These are phyloP conservation scores for Exutisphaerella laricina DNA, from an alignment of 2,329 filamentous ascomycete genomes.

Conservation along the genomic window DNA sequence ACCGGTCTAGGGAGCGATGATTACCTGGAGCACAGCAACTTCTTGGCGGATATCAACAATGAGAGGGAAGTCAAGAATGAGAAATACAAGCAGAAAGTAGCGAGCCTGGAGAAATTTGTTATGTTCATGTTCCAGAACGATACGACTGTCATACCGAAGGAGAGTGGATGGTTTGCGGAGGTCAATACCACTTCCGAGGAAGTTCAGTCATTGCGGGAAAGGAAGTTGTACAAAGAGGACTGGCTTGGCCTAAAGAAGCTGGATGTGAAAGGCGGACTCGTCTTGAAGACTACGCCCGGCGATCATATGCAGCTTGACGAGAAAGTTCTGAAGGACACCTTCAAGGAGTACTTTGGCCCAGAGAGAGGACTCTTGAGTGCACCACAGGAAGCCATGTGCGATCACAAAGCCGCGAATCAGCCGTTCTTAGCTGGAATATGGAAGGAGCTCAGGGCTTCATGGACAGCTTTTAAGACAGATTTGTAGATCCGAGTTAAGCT, in stretches of 20 bases:
- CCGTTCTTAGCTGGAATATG: not conserved
- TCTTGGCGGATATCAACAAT: slow-evolving; percentile 94
- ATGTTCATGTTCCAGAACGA: slow-evolving; percentile 91
- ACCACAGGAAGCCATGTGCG: not conserved
- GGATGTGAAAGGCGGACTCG: slow-evolving; percentile 71
- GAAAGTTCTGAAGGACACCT: slow-evolving; percentile 59
- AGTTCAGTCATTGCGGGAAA: slow-evolving; percentile 61
- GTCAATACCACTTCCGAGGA: slow-evolving; percentile 62
- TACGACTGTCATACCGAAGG: slow-evolving; percentile 78
- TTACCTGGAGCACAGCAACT: slow-evolving; percentile 78
- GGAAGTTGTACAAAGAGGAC: slow-evolving; percentile 76
- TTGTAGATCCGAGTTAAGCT: not conserved
- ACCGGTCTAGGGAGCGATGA: slow-evolving; percentile 51
- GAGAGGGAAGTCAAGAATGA: slow-evolving; percentile 71
- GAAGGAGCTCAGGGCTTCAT: not conserved
- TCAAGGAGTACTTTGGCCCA: slow-evolving; percentile 60
- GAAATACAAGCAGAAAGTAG: slow-evolving; percentile 66
- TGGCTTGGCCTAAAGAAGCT: slow-evolving; percentile 81
- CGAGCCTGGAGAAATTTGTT: slow-evolving; percentile 59
- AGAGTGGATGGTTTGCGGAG: slow-evolving; percentile 86
- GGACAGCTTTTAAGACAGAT: not conserved
- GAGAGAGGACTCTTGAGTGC: slow-evolving; percentile 16
- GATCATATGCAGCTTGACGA: slow-evolving; percentile 77
- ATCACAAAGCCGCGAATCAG: not conserved
- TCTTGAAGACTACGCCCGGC: slow-evolving; percentile 67